phyloP scores from a whole-genome alignment of 148 eudicot species.

The Rheum nobile region DNA sequence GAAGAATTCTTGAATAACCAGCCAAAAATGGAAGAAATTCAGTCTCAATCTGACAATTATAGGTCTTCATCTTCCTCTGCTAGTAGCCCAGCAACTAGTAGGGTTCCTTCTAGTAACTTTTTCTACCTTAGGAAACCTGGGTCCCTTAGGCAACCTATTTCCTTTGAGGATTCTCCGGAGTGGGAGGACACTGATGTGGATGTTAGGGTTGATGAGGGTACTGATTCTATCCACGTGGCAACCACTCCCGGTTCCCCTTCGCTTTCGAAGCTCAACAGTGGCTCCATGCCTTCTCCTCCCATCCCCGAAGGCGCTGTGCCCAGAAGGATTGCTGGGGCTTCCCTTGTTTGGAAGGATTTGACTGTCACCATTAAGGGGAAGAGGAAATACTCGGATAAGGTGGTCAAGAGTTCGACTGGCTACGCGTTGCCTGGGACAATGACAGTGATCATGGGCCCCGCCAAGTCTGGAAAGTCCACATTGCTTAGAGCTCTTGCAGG shows the following conservation, averaged over 20 bases:
- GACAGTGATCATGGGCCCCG: constrained; percentile 99
- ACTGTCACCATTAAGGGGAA: constrained; percentile 79
- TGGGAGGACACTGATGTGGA: constrained; percentile 92
- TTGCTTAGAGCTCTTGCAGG: constrained; percentile 94
- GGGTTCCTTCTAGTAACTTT: constrained; percentile 85
- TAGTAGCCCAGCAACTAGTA: constrained; percentile 80
- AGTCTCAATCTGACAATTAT: constrained; percentile 77
- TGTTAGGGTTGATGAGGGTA: constrained; percentile 65
- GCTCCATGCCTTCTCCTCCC: constrained; percentile 81
- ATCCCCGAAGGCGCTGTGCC: constrained; percentile 48
- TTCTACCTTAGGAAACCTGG: constrained; percentile 86
- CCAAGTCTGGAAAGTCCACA: constrained; percentile 95
- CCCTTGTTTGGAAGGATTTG: constrained; percentile 84
- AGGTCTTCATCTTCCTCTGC: constrained; percentile 96
- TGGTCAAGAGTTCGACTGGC: constrained; percentile 85
- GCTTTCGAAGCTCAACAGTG: constrained; percentile 74
- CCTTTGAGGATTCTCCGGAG: constrained; percentile 87
- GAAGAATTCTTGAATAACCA: background rate
- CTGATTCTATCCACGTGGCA: constrained; percentile 67
- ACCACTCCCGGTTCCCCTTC: constrained; percentile 76
- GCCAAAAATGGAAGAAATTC: constrained; percentile 81
- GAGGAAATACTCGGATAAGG: constrained; percentile 82
- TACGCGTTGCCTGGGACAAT: constrained; percentile 91
- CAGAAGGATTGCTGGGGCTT: constrained; percentile 76
- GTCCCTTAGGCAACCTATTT: constrained; percentile 52